Conservation (phyloP, 116 monocot species). For the Papilionanthe hybrid region DNA sequence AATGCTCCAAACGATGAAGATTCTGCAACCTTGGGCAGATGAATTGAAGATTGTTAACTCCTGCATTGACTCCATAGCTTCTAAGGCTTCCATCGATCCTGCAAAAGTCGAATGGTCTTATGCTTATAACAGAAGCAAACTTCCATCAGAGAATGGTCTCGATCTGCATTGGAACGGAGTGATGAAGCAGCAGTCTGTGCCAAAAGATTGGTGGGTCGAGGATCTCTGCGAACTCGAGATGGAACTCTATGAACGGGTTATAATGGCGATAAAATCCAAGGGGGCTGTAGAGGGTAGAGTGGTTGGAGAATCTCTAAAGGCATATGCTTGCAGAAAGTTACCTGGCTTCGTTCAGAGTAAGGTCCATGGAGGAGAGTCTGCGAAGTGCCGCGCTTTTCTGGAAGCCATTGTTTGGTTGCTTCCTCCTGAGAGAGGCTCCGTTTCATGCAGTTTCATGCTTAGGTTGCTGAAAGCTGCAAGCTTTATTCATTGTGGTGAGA, state of each 20-base stretch:
- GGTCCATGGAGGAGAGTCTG: slow-evolving; percentile 17
- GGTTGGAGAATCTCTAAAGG: slow-evolving; percentile 59
- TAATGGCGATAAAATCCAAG: slow-evolving; percentile 38
- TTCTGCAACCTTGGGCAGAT: slow-evolving; percentile 46
- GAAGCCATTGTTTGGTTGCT: slow-evolving; percentile 54
- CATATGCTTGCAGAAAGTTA: slow-evolving; percentile 41
- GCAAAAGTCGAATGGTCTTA: slow-evolving; percentile 70
- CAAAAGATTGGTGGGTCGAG: slow-evolving; percentile 85
- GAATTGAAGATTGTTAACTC: slow-evolving; percentile 42
- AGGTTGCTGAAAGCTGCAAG: slow-evolving; percentile 40
- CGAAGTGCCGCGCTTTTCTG: slow-evolving; percentile 22
- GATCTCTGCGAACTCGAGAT: slow-evolving; percentile 70
- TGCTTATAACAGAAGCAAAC: slow-evolving; percentile 50
- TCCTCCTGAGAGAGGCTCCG: slow-evolving; percentile 35
- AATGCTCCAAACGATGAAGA: slow-evolving; percentile 51
- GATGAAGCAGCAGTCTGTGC: slow-evolving; percentile 34
- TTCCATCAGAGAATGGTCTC: slow-evolving; percentile 36
- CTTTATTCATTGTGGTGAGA: slow-evolving; percentile 31
- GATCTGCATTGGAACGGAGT: slow-evolving; percentile 52
- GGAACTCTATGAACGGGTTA: slow-evolving; percentile 40
- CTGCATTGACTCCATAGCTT: slow-evolving; percentile 56
- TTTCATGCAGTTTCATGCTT: slow-evolving; percentile 50
- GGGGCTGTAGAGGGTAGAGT: slow-evolving; percentile 26
- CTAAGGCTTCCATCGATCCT: slow-evolving; percentile 48
- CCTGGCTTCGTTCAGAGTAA: slow-evolving; percentile 29